Conservation (phyloP, 208 protist species). For the Leishmania braziliensis region DNA sequence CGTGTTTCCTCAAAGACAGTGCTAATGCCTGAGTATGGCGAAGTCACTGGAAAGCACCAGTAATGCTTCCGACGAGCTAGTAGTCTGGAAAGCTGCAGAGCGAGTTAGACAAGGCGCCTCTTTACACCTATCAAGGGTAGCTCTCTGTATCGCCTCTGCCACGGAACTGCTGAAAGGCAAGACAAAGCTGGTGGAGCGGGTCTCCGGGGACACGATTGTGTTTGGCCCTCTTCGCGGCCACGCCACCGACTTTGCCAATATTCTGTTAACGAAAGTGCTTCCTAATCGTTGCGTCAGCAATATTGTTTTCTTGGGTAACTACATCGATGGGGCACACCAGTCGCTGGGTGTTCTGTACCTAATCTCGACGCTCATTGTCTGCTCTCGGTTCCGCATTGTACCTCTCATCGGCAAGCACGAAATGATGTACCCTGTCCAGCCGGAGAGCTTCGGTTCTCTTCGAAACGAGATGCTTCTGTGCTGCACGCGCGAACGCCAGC, state of each 20-base stretch:
- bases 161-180: constrained; percentile 15
- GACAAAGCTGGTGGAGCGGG: constrained; percentile 32
- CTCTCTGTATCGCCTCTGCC: constrained; percentile 18
- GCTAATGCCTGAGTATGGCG: constrained; percentile 16
- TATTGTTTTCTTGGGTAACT: constrained; percentile 86
- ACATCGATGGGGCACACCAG: constrained; percentile 79
- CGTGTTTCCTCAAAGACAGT: background rate
- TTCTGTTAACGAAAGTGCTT: constrained; percentile 55
- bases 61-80: constrained; percentile 29
- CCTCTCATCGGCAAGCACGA: constrained; percentile 79
- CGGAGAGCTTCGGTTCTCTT: constrained; percentile 77
- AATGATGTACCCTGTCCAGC: constrained; percentile 70
- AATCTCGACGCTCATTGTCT: constrained; percentile 57
- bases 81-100: constrained; percentile 31
- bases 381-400: constrained; percentile 48
- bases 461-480: constrained; percentile 58
- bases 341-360: constrained; percentile 78
- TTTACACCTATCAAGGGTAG: constrained; percentile 22
- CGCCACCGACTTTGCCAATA: constrained; percentile 70
- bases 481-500: constrained; percentile 35
- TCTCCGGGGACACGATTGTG: constrained; percentile 53
- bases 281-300: constrained; percentile 28
- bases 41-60: constrained; percentile 35
- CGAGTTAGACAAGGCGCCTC: constrained; percentile 10
- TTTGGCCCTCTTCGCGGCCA: constrained; percentile 77